Conservation (phyloP, 305 asterid genomes). For the Fraxinus dipetala region DNA sequence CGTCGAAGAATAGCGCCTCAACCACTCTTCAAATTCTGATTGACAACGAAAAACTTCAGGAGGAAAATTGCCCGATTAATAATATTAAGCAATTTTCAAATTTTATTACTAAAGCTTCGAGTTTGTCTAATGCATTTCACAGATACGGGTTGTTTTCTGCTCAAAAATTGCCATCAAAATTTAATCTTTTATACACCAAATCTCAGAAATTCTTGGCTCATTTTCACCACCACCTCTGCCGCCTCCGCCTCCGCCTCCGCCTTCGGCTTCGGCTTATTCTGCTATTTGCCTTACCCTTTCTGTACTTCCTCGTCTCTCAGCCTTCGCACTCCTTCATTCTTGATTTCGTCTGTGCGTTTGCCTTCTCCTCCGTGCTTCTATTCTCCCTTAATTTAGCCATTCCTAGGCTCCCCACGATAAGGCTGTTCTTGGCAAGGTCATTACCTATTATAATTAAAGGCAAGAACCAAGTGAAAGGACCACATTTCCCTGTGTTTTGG, state of each 20-base stretch:
- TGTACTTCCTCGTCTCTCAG: constrained; percentile 79
- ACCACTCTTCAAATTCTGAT: neutral
- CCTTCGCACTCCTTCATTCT: constrained; percentile 79
- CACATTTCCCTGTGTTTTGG: constrained; percentile 84
- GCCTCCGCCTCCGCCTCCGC: constrained; percentile 55
- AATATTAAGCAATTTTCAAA: constrained; percentile 40
- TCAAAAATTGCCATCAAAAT: constrained; percentile 34
- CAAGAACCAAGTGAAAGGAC: constrained; percentile 39
- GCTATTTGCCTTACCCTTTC: constrained; percentile 70
- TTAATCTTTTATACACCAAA: constrained; percentile 33
- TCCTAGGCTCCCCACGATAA: constrained; percentile 73
- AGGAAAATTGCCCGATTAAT: neutral
- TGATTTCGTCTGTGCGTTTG: constrained; percentile 83
- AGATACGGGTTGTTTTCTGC: constrained; percentile 39
- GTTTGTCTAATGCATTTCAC: constrained; percentile 52
- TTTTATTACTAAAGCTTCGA: constrained; percentile 53
- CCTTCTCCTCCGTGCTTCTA: constrained; percentile 79
- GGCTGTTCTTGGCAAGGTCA: constrained; percentile 68
- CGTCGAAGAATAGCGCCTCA: constrained; percentile 21
- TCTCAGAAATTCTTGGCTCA: constrained; percentile 54
- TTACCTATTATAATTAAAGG: constrained; percentile 56
- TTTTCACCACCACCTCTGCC: constrained; percentile 64
- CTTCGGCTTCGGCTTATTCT: constrained; percentile 40
- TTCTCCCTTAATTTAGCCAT: constrained; percentile 83
- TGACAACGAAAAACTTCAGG: constrained; percentile 13